Base-by-base conservation (phyloP, 805 yeast genomes). In the Teunomyces lycoperdinae region DNA sequence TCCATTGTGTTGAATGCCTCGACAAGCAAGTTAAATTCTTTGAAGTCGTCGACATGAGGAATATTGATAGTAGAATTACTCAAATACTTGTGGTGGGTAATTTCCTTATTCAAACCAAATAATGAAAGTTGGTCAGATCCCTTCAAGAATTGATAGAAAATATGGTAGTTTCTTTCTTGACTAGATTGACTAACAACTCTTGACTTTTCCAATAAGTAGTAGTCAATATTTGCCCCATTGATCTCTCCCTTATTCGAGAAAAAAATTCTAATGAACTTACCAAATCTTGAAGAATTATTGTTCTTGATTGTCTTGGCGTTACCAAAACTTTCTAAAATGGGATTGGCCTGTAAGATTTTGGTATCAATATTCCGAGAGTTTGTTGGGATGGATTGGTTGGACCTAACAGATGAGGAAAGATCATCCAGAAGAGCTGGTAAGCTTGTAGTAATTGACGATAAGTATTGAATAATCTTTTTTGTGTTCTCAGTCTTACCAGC, bases 401-500 rank as follows among this genome's bases (percentile, higher is more conserved):
- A 38, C 13, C 41, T 26, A 11, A 38, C 41, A 24, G 41, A 38
- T 5, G 67, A 55, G 8, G 17, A 44, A 43, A 11, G 35, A 33
- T 16, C 27, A 17, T 14, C 34, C 32, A 16, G 38, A 32, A 9
- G 32, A 35, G 5, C 51, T 49, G 35, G 16, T 9, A 35, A 16
- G 9, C 77, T 58, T 1, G 55, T 30, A 1, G 95, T 81, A 26
- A 89, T 84, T 6, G 89, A 83, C 0, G 97, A 89, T 48, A 94
- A 75, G 64, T 90, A 94, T 64, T 91, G 97, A 50, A 94, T 85
- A 47, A 94, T 90, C 62, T 87, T 90, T 66, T 94, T 94, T 4
- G 99, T 94, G 57, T 89, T 94, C 68, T 94, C 99, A 0, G 99
- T 94, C 63, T 94, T 94, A 45, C 99, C 99, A 0, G 99, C 99